phyloP scores from a whole-genome alignment of 768 basidiomycete species.

The Melanogaster broomeanus region DNA sequence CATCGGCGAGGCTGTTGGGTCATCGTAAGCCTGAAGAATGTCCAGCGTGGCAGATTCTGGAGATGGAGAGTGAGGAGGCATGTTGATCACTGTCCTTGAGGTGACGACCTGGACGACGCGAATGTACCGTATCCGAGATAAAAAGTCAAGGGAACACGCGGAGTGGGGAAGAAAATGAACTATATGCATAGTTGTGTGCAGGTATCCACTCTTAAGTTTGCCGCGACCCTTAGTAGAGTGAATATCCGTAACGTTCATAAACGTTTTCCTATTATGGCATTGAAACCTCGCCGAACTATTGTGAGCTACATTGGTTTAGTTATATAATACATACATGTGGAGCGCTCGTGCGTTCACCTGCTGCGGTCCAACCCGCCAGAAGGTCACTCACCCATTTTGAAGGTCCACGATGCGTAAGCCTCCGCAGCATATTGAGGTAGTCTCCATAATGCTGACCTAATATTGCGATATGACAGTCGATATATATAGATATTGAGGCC shows the following conservation, averaged over 20 bases:
- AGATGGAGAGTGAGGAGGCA: conserved; percentile 16
- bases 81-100: conserved; percentile 10
- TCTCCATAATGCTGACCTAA: too few species aligned
- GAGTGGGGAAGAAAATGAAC: conserved; percentile 17
- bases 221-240: conserved; percentile 6
- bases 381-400: background rate
- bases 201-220: background rate
- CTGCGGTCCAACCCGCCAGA: too few species aligned
- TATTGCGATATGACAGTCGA: too few species aligned
- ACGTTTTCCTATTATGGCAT: conserved; percentile 28
- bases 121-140: conserved; percentile 4
- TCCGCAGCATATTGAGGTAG: too few species aligned
- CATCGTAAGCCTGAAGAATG: conserved; percentile 26
- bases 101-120: background rate
- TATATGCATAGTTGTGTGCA: conserved; percentile 3
- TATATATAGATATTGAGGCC: too few species aligned
- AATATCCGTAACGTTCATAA: conserved; percentile 32
- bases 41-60: conserved; percentile 32
- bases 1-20: conserved; percentile 2
- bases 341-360: too few species aligned
- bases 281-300: background rate
- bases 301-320: too few species aligned
- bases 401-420: too few species aligned
- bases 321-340: too few species aligned
- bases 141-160: conserved; percentile 3